Evolutionary conservation across 345 rosid genomes (phyloP).

Genomic region (Nasturtium officinale): DNA sequence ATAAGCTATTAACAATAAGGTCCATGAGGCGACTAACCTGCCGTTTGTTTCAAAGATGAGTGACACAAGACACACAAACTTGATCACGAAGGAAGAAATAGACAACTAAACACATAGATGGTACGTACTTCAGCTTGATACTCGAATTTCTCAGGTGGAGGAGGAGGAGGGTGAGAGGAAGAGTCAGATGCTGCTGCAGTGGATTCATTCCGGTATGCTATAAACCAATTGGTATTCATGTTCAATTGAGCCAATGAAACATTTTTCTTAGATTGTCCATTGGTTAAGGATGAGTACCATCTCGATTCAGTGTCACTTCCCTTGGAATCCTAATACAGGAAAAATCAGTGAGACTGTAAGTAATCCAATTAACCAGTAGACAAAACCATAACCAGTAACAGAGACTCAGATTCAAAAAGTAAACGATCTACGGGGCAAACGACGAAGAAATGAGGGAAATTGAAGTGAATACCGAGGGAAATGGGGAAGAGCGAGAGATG

Average conservation of each 20-base stretch:
- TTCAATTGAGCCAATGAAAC: conserved; percentile 40
- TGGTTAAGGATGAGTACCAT: conserved; percentile 60
- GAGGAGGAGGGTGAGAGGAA: conserved; percentile 53
- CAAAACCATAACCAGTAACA: too few relatives aligned
- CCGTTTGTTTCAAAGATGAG: conserved; percentile 2
- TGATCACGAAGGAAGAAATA: conserved; percentile 1
- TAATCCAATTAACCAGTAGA: background rate
- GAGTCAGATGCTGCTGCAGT: conserved; percentile 71
- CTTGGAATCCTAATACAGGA: conserved; percentile 48
- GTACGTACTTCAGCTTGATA: conserved; percentile 90
- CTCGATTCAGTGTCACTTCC: conserved; percentile 48
- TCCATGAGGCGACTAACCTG: conserved; percentile 99
- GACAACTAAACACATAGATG: background rate
- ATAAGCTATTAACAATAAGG: conserved; percentile 92
- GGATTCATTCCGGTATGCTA: conserved; percentile 61
- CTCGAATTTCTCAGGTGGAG: conserved; percentile 73
- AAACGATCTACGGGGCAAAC: conserved; percentile 2
- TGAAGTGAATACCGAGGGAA: conserved; percentile 47
- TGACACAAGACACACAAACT: background rate
- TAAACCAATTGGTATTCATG: conserved; percentile 45
- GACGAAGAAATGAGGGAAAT: background rate
- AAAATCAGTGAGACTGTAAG: background rate
- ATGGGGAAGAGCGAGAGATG: conserved; percentile 44
- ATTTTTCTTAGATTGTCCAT: conserved; percentile 40
- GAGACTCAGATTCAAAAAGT: background rate